Conservation (phyloP, 2,329 filamentous ascomycete genomes). For the Botrytis deweyae region DNA sequence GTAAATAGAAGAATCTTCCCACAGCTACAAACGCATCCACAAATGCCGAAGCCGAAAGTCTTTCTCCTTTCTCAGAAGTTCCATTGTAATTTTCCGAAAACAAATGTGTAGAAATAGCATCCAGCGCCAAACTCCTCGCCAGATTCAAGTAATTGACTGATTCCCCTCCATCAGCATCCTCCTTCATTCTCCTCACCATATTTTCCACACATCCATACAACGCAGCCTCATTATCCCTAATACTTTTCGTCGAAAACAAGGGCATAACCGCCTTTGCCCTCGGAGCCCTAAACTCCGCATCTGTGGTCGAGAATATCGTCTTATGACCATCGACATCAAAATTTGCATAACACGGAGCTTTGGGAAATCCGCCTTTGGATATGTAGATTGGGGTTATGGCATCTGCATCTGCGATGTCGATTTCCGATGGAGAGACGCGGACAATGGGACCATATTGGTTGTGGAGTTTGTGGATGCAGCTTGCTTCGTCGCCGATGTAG, state of each 20-base stretch:
- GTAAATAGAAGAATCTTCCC: constrained; percentile 54
- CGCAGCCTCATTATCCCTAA: constrained; percentile 43
- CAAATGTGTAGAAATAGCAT: constrained; percentile 54
- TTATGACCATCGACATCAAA: constrained; percentile 56
- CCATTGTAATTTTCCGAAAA: constrained; percentile 53
- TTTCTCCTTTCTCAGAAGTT: constrained; percentile 33
- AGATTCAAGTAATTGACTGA: constrained; percentile 51
- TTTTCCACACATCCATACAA: constrained; percentile 45
- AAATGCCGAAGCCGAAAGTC: constrained; percentile 48
- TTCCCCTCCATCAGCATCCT: constrained; percentile 36
- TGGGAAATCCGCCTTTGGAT: constrained; percentile 52
- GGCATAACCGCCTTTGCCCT: constrained; percentile 51
- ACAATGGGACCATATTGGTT: constrained; percentile 39
- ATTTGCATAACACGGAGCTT: constrained; percentile 52
- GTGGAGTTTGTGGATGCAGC: constrained; percentile 33
- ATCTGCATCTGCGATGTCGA: constrained; percentile 39
- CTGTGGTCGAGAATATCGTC: constrained; percentile 52
- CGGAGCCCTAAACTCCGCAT: constrained; percentile 43
- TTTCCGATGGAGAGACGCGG: constrained; percentile 40
- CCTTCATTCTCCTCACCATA: constrained; percentile 45
- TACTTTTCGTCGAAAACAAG: constrained; percentile 49
- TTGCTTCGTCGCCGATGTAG: constrained; percentile 41
- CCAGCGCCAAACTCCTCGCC: constrained; percentile 50
- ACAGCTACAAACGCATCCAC: constrained; percentile 56
- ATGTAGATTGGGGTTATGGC: constrained; percentile 50